Evolutionary conservation across 2,329 filamentous ascomycete genomes (phyloP).

Genomic region (Colletotrichum limetticola): DNA sequence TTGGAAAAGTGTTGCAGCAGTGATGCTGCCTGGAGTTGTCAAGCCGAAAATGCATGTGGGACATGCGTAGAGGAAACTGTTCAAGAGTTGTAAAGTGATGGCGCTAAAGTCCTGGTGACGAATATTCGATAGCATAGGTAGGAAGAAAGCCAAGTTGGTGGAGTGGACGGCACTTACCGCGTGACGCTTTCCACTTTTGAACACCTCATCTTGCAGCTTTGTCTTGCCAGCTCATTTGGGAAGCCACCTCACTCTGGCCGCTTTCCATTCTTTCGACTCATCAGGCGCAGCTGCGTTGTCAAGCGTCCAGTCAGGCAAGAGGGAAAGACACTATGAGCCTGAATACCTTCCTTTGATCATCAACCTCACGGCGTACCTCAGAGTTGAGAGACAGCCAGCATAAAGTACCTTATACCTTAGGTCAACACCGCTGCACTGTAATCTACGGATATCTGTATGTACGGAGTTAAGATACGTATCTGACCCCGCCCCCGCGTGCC

Average conservation of each 20-base stretch:
- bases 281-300: not conserved
- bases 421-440: not conserved
- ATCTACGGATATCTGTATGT: not conserved
- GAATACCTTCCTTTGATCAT: not conserved
- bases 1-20: not conserved
- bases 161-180: constrained; percentile 4
- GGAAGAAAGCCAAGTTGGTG: constrained; percentile 1
- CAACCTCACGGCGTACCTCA: too few relatives aligned
- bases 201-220: constrained; percentile 31
- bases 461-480: not conserved
- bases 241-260: not conserved
- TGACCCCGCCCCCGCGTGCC: constrained; percentile 16
- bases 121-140: not conserved
- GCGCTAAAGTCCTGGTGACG: not conserved
- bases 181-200: constrained; percentile 4
- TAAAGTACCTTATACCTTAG: not conserved
- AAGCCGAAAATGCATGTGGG: not conserved
- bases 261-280: not conserved
- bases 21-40: not conserved
- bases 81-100: not conserved
- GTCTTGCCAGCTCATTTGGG: constrained; percentile 19
- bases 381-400: not conserved
- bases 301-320: not conserved
- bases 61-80: not conserved
- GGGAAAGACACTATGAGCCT: not conserved